These are phyloP conservation scores for Emericellopsis terricola DNA, from an alignment of 495 filamentous ascomycete genomes.

Conservation along the genomic window DNA sequence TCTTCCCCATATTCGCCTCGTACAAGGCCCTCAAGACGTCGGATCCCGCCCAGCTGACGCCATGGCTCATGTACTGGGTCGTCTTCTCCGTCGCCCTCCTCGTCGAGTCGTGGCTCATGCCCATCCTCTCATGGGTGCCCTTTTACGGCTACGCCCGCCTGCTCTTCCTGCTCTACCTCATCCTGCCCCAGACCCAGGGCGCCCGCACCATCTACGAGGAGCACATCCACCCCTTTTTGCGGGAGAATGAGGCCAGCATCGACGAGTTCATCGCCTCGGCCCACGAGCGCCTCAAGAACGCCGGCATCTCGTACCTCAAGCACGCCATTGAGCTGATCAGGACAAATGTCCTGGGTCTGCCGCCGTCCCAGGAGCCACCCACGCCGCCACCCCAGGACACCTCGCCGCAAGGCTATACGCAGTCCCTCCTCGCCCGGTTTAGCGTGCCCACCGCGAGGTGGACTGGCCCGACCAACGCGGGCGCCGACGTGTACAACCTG, in stretches of 20 bases:
- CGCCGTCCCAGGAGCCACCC: slow-evolving; percentile 25
- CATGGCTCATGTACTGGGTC: slow-evolving; percentile 99
- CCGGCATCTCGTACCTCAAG: slow-evolving; percentile 70
- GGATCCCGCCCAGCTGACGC: slow-evolving; percentile 76
- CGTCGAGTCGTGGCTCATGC: slow-evolving; percentile 73
- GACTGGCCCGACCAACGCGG: slow-evolving; percentile 17
- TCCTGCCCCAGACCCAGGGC: slow-evolving; percentile 91
- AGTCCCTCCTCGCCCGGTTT: slow-evolving; percentile 69
- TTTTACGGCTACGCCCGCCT: slow-evolving; percentile 92
- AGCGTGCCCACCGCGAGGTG: slow-evolving; percentile 44
- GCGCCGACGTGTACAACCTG: slow-evolving; percentile 53
- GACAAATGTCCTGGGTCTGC: slow-evolving; percentile 53
- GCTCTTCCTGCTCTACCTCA: slow-evolving; percentile 78
- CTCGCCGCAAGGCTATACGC: slow-evolving; percentile 50
- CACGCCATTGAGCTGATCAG: slow-evolving; percentile 56
- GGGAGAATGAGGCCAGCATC: slow-evolving; percentile 74
- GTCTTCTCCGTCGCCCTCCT: slow-evolving; percentile 66
- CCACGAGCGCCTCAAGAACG: slow-evolving; percentile 62
- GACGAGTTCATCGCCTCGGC: slow-evolving; percentile 70
- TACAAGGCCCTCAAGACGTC: slow-evolving; percentile 94
- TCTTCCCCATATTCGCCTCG: slow-evolving; percentile 92
- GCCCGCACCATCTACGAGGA: slow-evolving; percentile 67
- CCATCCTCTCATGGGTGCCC: slow-evolving; percentile 76
- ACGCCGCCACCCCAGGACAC: slow-evolving; percentile 19
- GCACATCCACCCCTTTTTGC: slow-evolving; percentile 76